Evolutionary conservation across 2,329 filamentous ascomycete genomes (phyloP).

Genomic region (Cucurbitaria berberidis): DNA sequence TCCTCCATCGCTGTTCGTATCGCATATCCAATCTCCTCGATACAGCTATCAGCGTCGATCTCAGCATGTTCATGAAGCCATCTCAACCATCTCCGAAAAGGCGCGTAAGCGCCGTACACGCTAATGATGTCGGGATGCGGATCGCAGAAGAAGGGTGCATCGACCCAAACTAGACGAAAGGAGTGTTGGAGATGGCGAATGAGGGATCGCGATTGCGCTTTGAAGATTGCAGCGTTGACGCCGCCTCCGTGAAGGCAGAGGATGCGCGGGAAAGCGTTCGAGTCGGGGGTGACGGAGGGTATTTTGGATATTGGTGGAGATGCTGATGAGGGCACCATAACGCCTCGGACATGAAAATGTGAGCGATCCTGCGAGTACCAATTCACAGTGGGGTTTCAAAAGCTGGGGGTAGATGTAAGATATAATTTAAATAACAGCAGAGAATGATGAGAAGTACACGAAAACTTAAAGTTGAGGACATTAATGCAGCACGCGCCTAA

Average conservation of each 20-base stretch:
- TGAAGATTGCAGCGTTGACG: slow-evolving; percentile 73
- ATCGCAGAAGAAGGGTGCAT: slow-evolving; percentile 69
- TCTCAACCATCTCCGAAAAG: slow-evolving; percentile 69
- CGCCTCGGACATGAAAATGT: neutral
- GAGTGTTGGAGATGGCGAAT: slow-evolving; percentile 57
- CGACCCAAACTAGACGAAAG: slow-evolving; percentile 75
- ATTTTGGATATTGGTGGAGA: slow-evolving; percentile 22
- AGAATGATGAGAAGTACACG: no score
- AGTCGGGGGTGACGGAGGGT: slow-evolving; percentile 33
- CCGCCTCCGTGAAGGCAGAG: slow-evolving; percentile 84
- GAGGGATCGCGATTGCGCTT: slow-evolving; percentile 67
- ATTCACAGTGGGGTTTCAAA: no score
- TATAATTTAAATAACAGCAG: no score
- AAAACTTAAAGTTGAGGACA: neutral
- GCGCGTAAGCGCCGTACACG: slow-evolving; percentile 70
- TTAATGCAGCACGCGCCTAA: neutral
- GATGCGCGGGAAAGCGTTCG: slow-evolving; percentile 63
- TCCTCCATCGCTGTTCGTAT: slow-evolving; percentile 54
- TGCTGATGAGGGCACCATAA: neutral
- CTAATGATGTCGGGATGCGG: slow-evolving; percentile 67
- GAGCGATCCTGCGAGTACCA: no score
- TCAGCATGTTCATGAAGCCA: slow-evolving; percentile 65
- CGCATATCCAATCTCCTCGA: slow-evolving; percentile 55
- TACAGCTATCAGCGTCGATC: slow-evolving; percentile 57
- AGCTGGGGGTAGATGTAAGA: no score